Evolutionary conservation across 441 rosid genomes (phyloP).

Genomic region (Adansonia gregorii): DNA sequence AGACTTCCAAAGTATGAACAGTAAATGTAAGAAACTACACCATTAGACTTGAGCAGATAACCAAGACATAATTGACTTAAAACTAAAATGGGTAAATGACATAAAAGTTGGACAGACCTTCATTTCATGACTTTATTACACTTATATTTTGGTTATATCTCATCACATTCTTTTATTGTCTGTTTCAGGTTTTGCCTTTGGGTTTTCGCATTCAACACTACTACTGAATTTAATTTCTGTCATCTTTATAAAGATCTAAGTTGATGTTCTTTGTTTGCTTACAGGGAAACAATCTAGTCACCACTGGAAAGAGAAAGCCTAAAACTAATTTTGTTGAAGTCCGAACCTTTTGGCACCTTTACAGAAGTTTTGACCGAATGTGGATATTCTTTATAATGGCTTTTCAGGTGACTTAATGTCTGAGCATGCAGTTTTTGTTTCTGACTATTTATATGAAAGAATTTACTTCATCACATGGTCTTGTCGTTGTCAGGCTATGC

Average conservation of each 20-base stretch:
- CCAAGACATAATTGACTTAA: conserved; percentile 14
- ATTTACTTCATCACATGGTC: conserved; percentile 26
- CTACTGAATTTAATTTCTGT: conserved; percentile 6
- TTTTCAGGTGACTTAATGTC: conserved; percentile 33
- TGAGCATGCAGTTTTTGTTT: conserved; percentile 31
- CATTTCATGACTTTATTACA: not conserved
- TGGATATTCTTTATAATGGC: conserved; percentile 54
- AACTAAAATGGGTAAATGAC: not conserved
- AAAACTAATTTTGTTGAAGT: conserved; percentile 99
- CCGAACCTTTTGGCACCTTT: conserved; percentile 96
- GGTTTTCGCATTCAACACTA: not conserved
- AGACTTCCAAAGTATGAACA: not conserved
- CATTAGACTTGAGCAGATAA: not conserved
- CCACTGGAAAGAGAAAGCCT: conserved; percentile 67
- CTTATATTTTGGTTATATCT: conserved; percentile 1
- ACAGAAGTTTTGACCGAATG: conserved; percentile 94
- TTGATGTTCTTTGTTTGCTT: conserved; percentile 27
- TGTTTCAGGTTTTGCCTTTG: conserved; percentile 8
- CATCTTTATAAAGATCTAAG: conserved; percentile 8
- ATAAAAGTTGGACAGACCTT: not conserved
- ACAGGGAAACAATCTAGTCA: conserved; percentile 64
- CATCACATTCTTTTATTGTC: conserved; percentile 13
- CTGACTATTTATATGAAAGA: conserved; percentile 25
- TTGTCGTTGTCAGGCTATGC: conserved; percentile 73
- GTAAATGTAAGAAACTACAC: conserved; percentile 4